Evolutionary conservation across 2,329 filamentous ascomycete species (phyloP).

Genomic region (Aspergillus aculeatus): DNA sequence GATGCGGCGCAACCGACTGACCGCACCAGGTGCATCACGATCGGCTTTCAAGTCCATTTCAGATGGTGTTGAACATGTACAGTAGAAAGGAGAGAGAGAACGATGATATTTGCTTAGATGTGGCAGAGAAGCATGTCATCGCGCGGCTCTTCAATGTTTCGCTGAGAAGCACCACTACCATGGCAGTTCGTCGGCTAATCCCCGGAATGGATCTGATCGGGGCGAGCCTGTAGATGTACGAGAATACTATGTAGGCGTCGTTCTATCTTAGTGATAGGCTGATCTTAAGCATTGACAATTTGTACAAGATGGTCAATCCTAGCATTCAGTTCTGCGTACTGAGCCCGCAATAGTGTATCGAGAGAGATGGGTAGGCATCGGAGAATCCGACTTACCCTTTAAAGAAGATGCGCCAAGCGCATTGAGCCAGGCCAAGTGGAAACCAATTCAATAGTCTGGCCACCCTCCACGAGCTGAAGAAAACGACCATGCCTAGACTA

Average conservation of each 20-base stretch:
- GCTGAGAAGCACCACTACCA: neutral
- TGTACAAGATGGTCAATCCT: neutral
- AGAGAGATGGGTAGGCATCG: neutral
- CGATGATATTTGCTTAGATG: neutral
- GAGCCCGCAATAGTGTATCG: neutral
- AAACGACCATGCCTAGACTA: neutral
- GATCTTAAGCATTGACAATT: neutral
- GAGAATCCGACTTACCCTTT: neutral
- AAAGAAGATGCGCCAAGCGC: constrained; percentile 2
- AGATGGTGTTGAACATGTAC: no score
- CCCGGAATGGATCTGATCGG: neutral
- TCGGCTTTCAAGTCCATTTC: no score
- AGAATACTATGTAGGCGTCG: neutral
- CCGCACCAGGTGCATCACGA: no score
- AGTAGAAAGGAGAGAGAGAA: no score
- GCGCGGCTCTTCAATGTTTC: neutral
- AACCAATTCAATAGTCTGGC: constrained; percentile 7
- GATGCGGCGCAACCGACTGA: no score
- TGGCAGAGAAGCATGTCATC: neutral
- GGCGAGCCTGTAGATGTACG: neutral
- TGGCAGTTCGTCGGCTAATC: neutral
- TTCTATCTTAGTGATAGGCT: neutral
- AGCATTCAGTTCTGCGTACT: neutral
- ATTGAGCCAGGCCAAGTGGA: constrained; percentile 1
- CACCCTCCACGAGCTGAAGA: neutral